Evolutionary conservation across 2,329 filamentous ascomycete species (phyloP), one percentile per base, ranked within the genome.

Genomic region (Nemania sp.): DNA sequence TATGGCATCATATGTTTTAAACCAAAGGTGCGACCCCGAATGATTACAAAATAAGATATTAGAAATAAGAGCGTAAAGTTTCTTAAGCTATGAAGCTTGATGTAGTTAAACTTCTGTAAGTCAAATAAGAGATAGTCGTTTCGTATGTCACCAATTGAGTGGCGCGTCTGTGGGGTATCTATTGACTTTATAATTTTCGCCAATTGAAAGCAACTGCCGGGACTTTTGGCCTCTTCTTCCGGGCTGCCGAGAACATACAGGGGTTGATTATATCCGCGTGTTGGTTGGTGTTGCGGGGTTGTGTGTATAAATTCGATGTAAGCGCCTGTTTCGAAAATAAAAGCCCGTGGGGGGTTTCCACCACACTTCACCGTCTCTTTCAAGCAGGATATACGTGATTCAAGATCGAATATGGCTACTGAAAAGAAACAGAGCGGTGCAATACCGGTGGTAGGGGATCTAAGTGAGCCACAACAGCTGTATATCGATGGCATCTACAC

Each of bases 381-480:
- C 13, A 7, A 8, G 2, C 6, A 24, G 32, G 3, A 26, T 32
- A 32, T 18, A 32, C 18, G 20, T 20, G 24, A 18, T n/a, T 3
- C 45, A 2, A 1, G 20, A 52, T 35, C n/a, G 10, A 22, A 55
- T 1, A 67, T 65, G 62, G 58, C 58, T n/a, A 51, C 53, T 8
- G 53, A 6, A 7, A 32, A 35, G 27, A 29, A 32, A 20, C 49
- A 61, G n/a, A 67, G 22, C 10, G 24, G 26, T 8, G 64, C 20
- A 32, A 8, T 13, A 11, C 18, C 55, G 15, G 7, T 35, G 26
- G 26, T 11, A n/a, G 27, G 38, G 18, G 32, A 55, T 15, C 51
- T 69, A 45, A 53, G 63, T 43, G 62, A 61, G 11, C 68, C 60
- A 3, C 68, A 70, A 6, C 61, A 66, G 27, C 65, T 70, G n/a